phyloP scores from a whole-genome alignment of 352 stramenopile species.

The Pythium biforme region DNA sequence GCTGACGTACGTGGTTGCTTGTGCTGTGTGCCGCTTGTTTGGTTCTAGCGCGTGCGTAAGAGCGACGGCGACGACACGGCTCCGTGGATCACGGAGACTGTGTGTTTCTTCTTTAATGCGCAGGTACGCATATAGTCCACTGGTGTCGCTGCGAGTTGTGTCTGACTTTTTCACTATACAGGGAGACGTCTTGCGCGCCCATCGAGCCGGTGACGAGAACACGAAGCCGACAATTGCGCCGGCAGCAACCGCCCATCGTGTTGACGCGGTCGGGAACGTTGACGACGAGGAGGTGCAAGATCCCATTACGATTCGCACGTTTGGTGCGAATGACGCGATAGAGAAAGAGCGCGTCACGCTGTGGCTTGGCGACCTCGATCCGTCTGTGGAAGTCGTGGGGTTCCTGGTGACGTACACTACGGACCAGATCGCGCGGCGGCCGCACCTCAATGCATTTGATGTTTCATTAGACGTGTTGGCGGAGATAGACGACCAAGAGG shows the following conservation, averaged over 20 bases:
- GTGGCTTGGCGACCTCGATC: constrained; percentile 37
- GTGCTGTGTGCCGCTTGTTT: neutral
- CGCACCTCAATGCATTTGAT: constrained; percentile 46
- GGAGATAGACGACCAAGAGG: constrained; percentile 11
- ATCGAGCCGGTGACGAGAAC: constrained; percentile 23
- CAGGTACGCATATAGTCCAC: constrained; percentile 26
- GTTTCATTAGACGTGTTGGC: constrained; percentile 38
- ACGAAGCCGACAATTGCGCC: neutral
- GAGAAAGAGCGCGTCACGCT: constrained; percentile 45
- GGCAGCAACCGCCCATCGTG: constrained; percentile 21
- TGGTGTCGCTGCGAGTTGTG: neutral
- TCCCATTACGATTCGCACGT: constrained; percentile 35
- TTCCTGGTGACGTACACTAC: constrained; percentile 44
- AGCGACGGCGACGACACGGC: constrained; percentile 7
- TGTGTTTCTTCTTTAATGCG: constrained; percentile 54
- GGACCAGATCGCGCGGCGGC: constrained; percentile 46
- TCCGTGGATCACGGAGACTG: constrained; percentile 49
- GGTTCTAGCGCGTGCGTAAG: neutral
- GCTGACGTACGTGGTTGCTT: too few species aligned
- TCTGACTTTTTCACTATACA: constrained; percentile 8
- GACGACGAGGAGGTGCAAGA: constrained; percentile 17
- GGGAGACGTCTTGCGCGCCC: constrained; percentile 47
- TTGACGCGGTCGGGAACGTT: neutral
- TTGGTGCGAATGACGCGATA: constrained; percentile 38
- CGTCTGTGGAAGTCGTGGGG: constrained; percentile 50